Evolutionary conservation across 163 green algal genomes (phyloP), one percentile per base, ranked within the genome.

Genomic region (Chloromonas sp.): DNA sequence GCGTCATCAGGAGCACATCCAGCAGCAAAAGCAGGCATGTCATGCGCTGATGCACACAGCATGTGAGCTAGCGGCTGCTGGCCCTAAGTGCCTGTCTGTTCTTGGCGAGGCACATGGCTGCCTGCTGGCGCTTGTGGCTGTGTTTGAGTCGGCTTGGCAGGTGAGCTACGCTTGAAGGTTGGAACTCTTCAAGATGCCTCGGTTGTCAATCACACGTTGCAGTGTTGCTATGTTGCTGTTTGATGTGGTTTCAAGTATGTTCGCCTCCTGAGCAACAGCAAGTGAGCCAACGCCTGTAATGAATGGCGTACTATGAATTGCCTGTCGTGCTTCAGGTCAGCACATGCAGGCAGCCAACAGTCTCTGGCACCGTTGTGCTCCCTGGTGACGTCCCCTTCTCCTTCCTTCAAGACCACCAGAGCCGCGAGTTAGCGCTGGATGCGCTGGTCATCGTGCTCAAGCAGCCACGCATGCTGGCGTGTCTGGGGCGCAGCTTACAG

Each of bases 401-500:
- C 3, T 70, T 85, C 36, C 74, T 85, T 3, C 83, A 85, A 57
- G 83, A 82, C 71, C 83, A 85, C 60, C 83, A 85, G 83, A 61
- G n/a, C 74, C 60, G 74, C 1, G 83, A 85, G 83, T 60, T 78
- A 2, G 83, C n/a, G 15, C 83, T 85, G 59, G 83, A 85, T 15
- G 36, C 83, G 14, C 60, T 85, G n/a, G 11, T 82, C 14, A 59
- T 85, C 2, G 1, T 85, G 71, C 83, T 85, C 58, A 3, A 58
- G 14, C 58, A 81, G 15, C 83, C 71, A 14, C 60, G 60, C 2
- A 57, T 83, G 79, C 14, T 61, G 2, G 60, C 60, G 60, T 77
- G 79, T 74, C 11, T 74, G 66, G 66, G 66, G 11, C 66, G 66
- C 5, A 74, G 66, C 66, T 11, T 74, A 11, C 66, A 74, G 66